phyloP scores from a whole-genome alignment of 2,329 filamentous ascomycete species.

The Colletotrichum truncatum region DNA sequence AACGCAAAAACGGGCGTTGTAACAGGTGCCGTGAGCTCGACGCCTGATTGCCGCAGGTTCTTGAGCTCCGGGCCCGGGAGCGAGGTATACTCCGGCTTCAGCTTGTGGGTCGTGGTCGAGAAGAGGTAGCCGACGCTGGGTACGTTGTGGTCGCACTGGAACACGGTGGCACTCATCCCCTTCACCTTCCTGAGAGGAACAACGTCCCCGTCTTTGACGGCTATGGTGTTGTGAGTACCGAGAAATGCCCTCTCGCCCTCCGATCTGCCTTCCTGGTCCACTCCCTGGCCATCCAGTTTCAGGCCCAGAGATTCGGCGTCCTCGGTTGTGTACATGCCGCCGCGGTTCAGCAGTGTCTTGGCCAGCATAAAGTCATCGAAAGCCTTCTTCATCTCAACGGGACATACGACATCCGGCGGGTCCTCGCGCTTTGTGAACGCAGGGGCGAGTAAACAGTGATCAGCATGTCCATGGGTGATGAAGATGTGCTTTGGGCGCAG shows the following conservation, averaged over 20 bases:
- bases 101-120: slow-evolving; percentile 45
- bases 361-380: slow-evolving; percentile 51
- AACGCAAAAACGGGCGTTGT: slow-evolving; percentile 55
- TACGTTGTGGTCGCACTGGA: slow-evolving; percentile 56
- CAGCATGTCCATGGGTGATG: slow-evolving; percentile 58
- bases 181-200: slow-evolving; percentile 46
- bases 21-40: slow-evolving; percentile 49
- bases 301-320: slow-evolving; percentile 34
- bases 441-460: slow-evolving; percentile 51
- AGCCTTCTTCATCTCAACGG: slow-evolving; percentile 46
- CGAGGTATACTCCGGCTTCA: slow-evolving; percentile 47
- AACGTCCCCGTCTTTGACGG: slow-evolving; percentile 44
- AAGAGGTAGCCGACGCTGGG: slow-evolving; percentile 60
- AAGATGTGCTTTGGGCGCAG: slow-evolving; percentile 58
- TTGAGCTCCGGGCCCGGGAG: slow-evolving; percentile 48
- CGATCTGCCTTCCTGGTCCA: slow-evolving; percentile 30
- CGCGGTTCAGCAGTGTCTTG: slow-evolving; percentile 52
- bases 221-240: slow-evolving; percentile 50
- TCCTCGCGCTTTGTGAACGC: slow-evolving; percentile 54
- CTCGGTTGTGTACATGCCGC: slow-evolving; percentile 44
- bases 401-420: slow-evolving; percentile 57
- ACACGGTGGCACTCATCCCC: slow-evolving; percentile 50
- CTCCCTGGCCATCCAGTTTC: slow-evolving; percentile 28
- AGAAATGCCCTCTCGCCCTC: slow-evolving; percentile 37
- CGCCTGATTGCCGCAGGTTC: slow-evolving; percentile 46